These are phyloP conservation scores for Gnaphalium uliginosum DNA, from an alignment of 129 eudicot species.

Conservation along the genomic window DNA sequence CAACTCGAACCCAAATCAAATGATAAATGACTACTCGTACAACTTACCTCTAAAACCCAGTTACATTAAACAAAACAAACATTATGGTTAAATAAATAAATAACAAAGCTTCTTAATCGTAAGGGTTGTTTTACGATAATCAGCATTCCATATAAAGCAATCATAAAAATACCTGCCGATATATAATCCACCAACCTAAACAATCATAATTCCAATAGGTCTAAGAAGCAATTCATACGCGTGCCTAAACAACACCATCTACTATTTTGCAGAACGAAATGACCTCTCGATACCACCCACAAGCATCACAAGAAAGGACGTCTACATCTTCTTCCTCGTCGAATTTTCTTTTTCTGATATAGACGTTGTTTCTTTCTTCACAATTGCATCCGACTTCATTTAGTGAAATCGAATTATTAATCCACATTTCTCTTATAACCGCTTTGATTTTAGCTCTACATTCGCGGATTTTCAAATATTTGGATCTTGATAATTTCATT, in stretches of 20 bases:
- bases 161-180: neutral
- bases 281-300: constrained; percentile 48
- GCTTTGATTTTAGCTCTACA: constrained; percentile 44
- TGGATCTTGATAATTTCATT: constrained; percentile 29
- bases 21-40: too few relatives aligned
- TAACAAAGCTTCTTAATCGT: too few relatives aligned
- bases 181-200: constrained; percentile 5
- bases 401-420: constrained; percentile 33
- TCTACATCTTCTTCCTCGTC: constrained; percentile 45
- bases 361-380: constrained; percentile 8
- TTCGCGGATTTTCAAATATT: constrained; percentile 31
- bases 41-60: neutral
- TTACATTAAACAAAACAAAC: too few relatives aligned
- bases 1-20: too few relatives aligned
- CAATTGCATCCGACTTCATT: constrained; percentile 25
- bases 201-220: constrained; percentile 11
- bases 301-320: constrained; percentile 35
- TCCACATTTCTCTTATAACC: constrained; percentile 44
- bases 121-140: too few relatives aligned
- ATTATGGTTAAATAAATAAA: too few relatives aligned
- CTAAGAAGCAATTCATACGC: neutral
- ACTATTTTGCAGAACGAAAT: constrained; percentile 40
- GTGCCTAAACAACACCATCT: constrained; percentile 36
- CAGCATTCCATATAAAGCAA: neutral
- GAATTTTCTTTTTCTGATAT: constrained; percentile 21